phyloP scores from a whole-genome alignment of 2,329 filamentous ascomycete species.

The Epichloe gansuensis region DNA sequence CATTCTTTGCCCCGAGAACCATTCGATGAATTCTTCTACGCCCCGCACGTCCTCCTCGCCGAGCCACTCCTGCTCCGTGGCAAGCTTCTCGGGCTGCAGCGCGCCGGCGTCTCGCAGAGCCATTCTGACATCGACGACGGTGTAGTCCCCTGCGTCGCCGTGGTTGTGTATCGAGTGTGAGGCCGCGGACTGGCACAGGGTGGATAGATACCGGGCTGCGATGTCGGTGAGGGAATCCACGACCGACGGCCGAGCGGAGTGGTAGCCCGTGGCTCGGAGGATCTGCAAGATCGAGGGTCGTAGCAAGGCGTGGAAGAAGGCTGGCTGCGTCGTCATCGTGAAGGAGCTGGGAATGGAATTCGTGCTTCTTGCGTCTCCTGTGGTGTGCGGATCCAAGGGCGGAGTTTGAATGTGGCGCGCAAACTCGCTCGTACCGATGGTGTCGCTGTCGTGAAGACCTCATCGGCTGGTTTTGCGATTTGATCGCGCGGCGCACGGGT shows the following conservation, averaged over 20 bases:
- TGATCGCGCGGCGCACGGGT: slow-evolving; percentile 17
- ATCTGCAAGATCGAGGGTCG: slow-evolving; percentile 84
- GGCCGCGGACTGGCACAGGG: slow-evolving; percentile 62
- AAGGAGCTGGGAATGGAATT: background rate
- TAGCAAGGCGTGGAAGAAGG: slow-evolving; percentile 62
- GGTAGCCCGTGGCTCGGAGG: slow-evolving; percentile 82
- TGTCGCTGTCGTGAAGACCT: slow-evolving; percentile 18
- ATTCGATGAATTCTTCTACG: slow-evolving; percentile 64
- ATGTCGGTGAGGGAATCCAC: slow-evolving; percentile 83
- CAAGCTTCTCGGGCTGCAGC: slow-evolving; percentile 54
- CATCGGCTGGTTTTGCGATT: slow-evolving; percentile 16
- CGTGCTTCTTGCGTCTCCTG: background rate
- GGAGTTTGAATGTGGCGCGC: background rate
- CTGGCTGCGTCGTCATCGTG: slow-evolving; percentile 33
- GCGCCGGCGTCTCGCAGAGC: slow-evolving; percentile 74
- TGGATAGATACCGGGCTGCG: slow-evolving; percentile 64
- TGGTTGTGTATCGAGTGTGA: slow-evolving; percentile 58
- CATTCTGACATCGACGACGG: slow-evolving; percentile 67
- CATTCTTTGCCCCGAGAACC: slow-evolving; percentile 64
- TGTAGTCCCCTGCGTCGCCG: slow-evolving; percentile 36
- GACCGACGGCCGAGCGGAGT: slow-evolving; percentile 67
- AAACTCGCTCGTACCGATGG: slow-evolving; percentile 13
- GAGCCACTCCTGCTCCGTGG: slow-evolving; percentile 55
- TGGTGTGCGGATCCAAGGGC: background rate
- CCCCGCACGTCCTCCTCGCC: slow-evolving; percentile 69